phyloP scores from a whole-genome alignment of 352 stramenopile species.

The Phytophthora hibernalis region DNA sequence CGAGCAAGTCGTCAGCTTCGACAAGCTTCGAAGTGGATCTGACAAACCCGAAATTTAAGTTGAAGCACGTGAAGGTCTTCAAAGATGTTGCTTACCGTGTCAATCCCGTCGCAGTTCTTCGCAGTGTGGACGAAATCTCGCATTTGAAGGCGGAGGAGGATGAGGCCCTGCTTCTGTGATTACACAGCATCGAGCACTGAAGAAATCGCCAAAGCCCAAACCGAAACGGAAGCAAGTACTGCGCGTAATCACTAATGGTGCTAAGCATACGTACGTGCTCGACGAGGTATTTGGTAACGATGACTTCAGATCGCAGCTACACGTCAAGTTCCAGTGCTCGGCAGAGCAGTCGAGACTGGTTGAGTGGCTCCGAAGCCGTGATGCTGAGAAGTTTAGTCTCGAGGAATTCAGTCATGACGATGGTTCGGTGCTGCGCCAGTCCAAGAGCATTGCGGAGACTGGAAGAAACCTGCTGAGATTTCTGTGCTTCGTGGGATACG shows the following conservation, averaged over 20 bases:
- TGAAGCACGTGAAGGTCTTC: constrained; percentile 45
- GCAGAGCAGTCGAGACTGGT: constrained; percentile 51
- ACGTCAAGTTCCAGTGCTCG: constrained; percentile 63
- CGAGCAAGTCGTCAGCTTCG: not conserved
- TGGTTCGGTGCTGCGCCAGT: not conserved
- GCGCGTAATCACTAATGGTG: not conserved
- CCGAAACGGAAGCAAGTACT: constrained; percentile 36
- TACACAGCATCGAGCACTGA: constrained; percentile 40
- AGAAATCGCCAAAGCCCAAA: constrained; percentile 42
- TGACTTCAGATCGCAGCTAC: constrained; percentile 37
- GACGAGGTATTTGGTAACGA: constrained; percentile 43
- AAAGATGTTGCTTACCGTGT: constrained; percentile 51
- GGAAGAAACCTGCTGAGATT: constrained; percentile 62
- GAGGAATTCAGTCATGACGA: constrained; percentile 31
- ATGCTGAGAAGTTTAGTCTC: constrained; percentile 30
- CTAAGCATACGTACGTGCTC: constrained; percentile 43
- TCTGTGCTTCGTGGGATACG: constrained; percentile 51
- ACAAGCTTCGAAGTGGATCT: constrained; percentile 40
- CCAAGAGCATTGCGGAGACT: constrained; percentile 29
- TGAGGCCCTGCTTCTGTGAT: not conserved
- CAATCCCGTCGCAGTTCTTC: constrained; percentile 53
- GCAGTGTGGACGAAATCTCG: constrained; percentile 48
- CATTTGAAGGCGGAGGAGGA: constrained; percentile 7
- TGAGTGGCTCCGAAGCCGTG: constrained; percentile 56
- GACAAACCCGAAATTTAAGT: constrained; percentile 36